Base-by-base conservation (phyloP, 1,284 basidiomycete genomes). In the Cryptococcus sp. region DNA sequence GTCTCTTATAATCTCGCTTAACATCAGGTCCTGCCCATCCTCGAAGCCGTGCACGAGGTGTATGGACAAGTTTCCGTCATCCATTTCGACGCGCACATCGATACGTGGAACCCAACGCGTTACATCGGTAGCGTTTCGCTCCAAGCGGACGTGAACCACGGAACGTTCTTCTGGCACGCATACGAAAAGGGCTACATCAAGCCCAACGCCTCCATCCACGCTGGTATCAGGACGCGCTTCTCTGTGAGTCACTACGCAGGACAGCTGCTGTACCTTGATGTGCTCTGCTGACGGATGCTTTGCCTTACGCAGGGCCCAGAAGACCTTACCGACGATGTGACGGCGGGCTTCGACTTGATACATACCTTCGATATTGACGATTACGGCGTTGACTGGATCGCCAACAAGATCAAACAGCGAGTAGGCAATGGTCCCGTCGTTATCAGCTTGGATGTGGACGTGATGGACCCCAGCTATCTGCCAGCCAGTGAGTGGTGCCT, bases 171-270 rank as follows among this genome's bases (percentile, higher is more conserved):
- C 73, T 79, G 77, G 77, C 75, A 77, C 54, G 78, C 79, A 1
- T 75, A 77, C 31, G 73, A 79, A 42, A 73, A 77, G 22, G 79
- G 79, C 0, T 75, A 77, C 52, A 76, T 81, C 59, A 73, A 71
- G 38, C 66, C 72, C 49, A 77, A 88, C 66, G 84, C 85, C 51
- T 91, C 88, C 72, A 90, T 75, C n/a, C 76, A 77, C 56, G 76
- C 76, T 17, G 76, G 76, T 38, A 73, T 77, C 53, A 60, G 76
- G n/a, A 77, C 76, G 6, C 52, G 72, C 1, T 69, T 76, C 49
- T 60, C 65, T 3, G 72, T 72, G 50, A 62, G 72, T 63, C 25
- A 1, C 8, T 10, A n/a, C 4, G 35, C 40, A 23, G 5, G 11
- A 17, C 17, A 35, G 2, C 3, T 20, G 44, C 31, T 20, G 1